Base-by-base conservation (phyloP, 108 stramenopile genomes). In the Schizochytrium sp. region DNA sequence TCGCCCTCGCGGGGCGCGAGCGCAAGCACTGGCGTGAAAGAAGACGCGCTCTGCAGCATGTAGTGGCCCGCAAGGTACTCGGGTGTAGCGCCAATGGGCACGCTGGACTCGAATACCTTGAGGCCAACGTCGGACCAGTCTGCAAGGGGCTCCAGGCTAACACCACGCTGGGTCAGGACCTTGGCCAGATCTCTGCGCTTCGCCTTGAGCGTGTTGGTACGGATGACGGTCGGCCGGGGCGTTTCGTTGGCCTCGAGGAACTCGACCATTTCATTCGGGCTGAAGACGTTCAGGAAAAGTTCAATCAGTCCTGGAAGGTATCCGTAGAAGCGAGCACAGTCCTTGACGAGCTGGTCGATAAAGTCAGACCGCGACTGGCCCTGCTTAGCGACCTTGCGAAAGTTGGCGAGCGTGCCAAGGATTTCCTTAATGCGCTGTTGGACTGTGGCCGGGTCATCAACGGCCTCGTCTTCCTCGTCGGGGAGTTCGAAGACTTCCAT, bases 41-140 rank as follows among this genome's bases (percentile, higher is more conserved):
- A 98, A 29, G 98, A 96, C 5, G 99, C 98, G 88, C 96, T 95
- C 90, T 99, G 99, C 60, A 99, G 95, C 97, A 99, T 99, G 94
- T 99, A 99, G 89, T 98, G 97, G 6, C 99, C 99, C 47, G 97
- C 95, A 60, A 99, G 93, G 93, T 99, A 99, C 91, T 99, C 99
- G 18, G 99, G 99, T 19, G 99, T 99, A 6, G 99, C 99, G 21
- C 99, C 99, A 72, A 99, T 95, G 12, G 99, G 99, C 21, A 99
- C 97, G n/a, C 95, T 91, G 55, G 96, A 96, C 88, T 98, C 98
- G 47, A 96, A 95, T 88, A 99, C 97, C 87, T 98, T 98, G 57
- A 99, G 91, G 6, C 97, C 98, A 23, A 99, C 99, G 94, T 99
- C 99, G 72, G 96, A 97, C 99, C 99, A 99, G 51, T 90, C 57